phyloP scores from a whole-genome alignment of 148 eudicot genomes.

The Persicaria maculosa region DNA sequence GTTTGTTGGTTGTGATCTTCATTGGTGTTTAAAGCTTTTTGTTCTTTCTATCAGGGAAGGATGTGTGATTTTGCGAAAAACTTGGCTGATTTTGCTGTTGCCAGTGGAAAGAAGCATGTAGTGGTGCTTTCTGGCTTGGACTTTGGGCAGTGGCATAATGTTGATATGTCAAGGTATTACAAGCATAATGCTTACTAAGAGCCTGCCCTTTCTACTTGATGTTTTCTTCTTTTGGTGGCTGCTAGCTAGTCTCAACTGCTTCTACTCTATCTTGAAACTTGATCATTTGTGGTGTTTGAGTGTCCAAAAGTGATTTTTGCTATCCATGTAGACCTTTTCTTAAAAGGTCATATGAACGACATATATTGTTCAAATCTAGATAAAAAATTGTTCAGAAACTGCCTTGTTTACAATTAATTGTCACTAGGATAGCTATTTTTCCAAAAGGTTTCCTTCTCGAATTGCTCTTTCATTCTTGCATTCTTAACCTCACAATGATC shows the following conservation, averaged over 20 bases:
- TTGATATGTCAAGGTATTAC: slow-evolving; percentile 84
- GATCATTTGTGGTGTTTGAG: background rate
- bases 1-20: background rate
- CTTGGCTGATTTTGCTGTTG: slow-evolving; percentile 79
- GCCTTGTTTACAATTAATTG: background rate
- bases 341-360: background rate
- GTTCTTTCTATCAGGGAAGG: slow-evolving; percentile 52
- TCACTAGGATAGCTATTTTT: too few relatives aligned
- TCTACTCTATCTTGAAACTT: background rate
- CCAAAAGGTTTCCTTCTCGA: too few relatives aligned
- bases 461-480: background rate
- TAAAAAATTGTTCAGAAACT: background rate
- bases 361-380: background rate
- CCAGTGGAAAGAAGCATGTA: slow-evolving; percentile 77
- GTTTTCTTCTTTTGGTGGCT: background rate
- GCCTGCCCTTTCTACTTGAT: background rate
- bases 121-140: slow-evolving; percentile 90
- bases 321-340: background rate
- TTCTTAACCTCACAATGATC: background rate
- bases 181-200: background rate
- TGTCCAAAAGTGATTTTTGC: background rate
- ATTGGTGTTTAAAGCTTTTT: background rate
- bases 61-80: slow-evolving; percentile 80
- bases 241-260: background rate
- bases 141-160: slow-evolving; percentile 73